phyloP scores from a whole-genome alignment of 768 basidiomycete species.

The Gelatoporia subvermispora region DNA sequence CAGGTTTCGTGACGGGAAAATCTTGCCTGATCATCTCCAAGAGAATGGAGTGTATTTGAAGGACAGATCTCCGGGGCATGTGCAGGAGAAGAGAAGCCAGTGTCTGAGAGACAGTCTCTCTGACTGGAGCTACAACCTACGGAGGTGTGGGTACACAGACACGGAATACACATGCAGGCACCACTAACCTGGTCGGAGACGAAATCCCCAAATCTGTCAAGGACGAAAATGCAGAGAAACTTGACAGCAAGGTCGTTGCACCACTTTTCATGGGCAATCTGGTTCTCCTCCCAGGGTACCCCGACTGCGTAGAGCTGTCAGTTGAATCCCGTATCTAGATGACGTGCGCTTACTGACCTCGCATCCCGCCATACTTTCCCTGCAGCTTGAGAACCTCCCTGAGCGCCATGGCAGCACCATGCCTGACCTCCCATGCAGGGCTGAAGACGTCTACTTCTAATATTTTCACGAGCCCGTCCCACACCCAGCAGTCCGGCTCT shows the following conservation, averaged over 20 bases:
- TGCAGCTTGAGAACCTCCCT: conserved; percentile 84
- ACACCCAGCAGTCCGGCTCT: conserved; percentile 71
- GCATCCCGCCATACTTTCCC: conserved; percentile 79
- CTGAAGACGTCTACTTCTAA: conserved; percentile 83
- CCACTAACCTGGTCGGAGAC: conserved; percentile 76
- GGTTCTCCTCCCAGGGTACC: conserved; percentile 51
- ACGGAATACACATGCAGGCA: background rate
- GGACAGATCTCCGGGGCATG: conserved; percentile 77
- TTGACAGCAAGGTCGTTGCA: conserved; percentile 84
- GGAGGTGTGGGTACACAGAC: background rate
- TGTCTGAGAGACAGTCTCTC: conserved; percentile 94
- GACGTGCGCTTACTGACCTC: conserved; percentile 38
- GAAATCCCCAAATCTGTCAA: conserved; percentile 98
- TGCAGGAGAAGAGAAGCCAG: conserved; percentile 84
- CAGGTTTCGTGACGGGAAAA: conserved; percentile 42
- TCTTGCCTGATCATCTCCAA: conserved; percentile 93
- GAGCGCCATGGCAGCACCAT: conserved; percentile 89
- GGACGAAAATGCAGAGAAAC: conserved; percentile 82
- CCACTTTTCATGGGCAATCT: conserved; percentile 73
- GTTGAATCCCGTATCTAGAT: no score
- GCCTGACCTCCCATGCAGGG: conserved; percentile 87
- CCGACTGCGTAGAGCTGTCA: conserved; percentile 36
- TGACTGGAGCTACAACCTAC: conserved; percentile 89
- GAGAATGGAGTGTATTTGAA: conserved; percentile 77
- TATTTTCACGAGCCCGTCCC: conserved; percentile 78